phyloP scores from a whole-genome alignment of 2,329 filamentous ascomycete genomes.

The Exophiala lecanii-corni region DNA sequence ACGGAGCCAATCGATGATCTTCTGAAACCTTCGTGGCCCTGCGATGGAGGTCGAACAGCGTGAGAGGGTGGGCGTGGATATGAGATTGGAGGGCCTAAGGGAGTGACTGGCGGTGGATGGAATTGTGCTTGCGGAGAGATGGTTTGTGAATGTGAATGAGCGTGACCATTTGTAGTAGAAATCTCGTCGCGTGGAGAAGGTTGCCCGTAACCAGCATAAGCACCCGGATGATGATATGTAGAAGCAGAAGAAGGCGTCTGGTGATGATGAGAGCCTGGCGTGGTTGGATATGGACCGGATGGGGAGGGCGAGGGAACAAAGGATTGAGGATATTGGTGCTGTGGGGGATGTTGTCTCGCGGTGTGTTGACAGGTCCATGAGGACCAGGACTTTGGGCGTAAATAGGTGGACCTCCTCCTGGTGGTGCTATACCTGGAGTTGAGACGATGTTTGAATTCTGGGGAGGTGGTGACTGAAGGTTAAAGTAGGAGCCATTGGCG shows the following conservation, averaged over 20 bases:
- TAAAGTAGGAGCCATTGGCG: slow-evolving; percentile 24
- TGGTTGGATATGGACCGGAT: slow-evolving; percentile 19
- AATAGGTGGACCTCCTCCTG: slow-evolving; percentile 18
- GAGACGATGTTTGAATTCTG: slow-evolving; percentile 21
- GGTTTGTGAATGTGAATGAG: slow-evolving; percentile 16
- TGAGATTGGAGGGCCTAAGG: slow-evolving; percentile 25
- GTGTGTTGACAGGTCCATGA: slow-evolving; percentile 22
- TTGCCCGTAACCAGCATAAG: slow-evolving; percentile 13
- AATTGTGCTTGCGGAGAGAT: slow-evolving; percentile 23
- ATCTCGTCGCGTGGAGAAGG: slow-evolving; percentile 21
- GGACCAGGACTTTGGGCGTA: slow-evolving; percentile 26
- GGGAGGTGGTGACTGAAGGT: slow-evolving; percentile 25
- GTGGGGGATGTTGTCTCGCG: slow-evolving; percentile 19
- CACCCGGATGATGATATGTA: slow-evolving; percentile 15
- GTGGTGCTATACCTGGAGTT: slow-evolving; percentile 21
- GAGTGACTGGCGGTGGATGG: slow-evolving; percentile 23
- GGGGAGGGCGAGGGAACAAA: slow-evolving; percentile 25
- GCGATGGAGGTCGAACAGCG: slow-evolving; percentile 22
- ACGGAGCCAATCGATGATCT: slow-evolving; percentile 23
- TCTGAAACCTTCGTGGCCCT: slow-evolving; percentile 25
- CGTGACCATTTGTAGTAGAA: slow-evolving; percentile 13
- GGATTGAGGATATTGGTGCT: slow-evolving; percentile 19
- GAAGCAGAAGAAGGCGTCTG: slow-evolving; percentile 15
- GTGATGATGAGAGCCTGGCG: slow-evolving; percentile 21
- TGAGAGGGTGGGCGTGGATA: slow-evolving; percentile 24